phyloP scores from a whole-genome alignment of 495 filamentous ascomycete species.

The Parachaetomium inaequale region DNA sequence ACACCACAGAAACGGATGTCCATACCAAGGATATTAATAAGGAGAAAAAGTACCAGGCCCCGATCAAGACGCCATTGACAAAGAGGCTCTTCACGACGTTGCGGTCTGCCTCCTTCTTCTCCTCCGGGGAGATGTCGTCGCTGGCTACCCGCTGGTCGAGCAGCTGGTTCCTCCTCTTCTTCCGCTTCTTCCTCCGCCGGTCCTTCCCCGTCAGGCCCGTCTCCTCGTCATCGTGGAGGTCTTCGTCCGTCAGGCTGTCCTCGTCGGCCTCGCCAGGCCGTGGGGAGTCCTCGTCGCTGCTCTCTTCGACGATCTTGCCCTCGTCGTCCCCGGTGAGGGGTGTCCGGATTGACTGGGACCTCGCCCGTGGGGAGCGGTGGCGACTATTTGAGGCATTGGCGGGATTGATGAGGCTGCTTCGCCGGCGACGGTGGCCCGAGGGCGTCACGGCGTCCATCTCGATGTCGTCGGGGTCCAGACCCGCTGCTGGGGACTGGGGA shows the following conservation, averaged over 20 bases:
- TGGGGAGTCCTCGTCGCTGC: slow-evolving; percentile 26
- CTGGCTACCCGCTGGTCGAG: slow-evolving; percentile 70
- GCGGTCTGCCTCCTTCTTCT: slow-evolving; percentile 65
- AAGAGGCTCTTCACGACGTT: slow-evolving; percentile 63
- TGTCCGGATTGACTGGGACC: slow-evolving; percentile 28
- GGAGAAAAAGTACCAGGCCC: slow-evolving; percentile 91
- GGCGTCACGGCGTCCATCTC: slow-evolving; percentile 48
- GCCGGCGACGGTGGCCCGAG: slow-evolving; percentile 53
- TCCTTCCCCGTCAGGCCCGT: slow-evolving; percentile 75
- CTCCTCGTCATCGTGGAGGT: slow-evolving; percentile 84
- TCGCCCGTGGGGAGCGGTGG: slow-evolving; percentile 46
- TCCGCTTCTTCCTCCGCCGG: slow-evolving; percentile 59
- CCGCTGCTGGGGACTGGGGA: slow-evolving; percentile 5
- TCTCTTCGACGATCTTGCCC: slow-evolving; percentile 42
- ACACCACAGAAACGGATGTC: slow-evolving; percentile 13
- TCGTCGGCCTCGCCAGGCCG: slow-evolving; percentile 25
- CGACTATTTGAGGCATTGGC: slow-evolving; percentile 39
- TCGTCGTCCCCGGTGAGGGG: slow-evolving; percentile 35
- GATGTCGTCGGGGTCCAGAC: slow-evolving; percentile 35
- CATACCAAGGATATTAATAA: slow-evolving; percentile 91
- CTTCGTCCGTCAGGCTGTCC: slow-evolving; percentile 57
- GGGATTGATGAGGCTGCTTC: slow-evolving; percentile 55
- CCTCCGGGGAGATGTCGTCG: slow-evolving; percentile 55
- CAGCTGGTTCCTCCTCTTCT: slow-evolving; percentile 62
- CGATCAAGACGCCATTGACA: slow-evolving; percentile 73